Evolutionary conservation across 768 basidiomycete species (phyloP).

Genomic region (Cystoderma amianthinum): DNA sequence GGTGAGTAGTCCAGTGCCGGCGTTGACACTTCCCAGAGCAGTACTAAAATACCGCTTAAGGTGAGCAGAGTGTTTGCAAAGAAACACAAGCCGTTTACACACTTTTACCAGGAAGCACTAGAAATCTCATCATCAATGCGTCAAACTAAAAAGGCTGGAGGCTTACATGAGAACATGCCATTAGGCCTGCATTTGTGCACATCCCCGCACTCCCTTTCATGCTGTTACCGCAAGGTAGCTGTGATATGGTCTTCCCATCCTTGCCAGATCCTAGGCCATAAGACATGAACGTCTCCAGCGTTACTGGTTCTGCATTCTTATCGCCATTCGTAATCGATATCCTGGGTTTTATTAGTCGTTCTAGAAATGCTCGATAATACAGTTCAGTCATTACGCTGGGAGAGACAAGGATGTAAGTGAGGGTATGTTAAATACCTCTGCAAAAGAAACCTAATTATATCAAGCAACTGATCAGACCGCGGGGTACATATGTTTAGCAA

Average conservation of each 20-base stretch:
- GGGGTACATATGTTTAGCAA: too few species aligned
- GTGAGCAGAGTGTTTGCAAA: not conserved
- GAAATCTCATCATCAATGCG: slow-evolving; percentile 2
- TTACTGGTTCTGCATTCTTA: not conserved
- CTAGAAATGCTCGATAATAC: too few species aligned
- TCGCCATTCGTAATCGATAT: too few species aligned
- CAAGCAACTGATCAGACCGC: too few species aligned
- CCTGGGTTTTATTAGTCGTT: too few species aligned
- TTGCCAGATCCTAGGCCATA: not conserved
- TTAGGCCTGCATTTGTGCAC: too few species aligned
- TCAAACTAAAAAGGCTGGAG: too few species aligned
- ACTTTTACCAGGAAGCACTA: slow-evolving; percentile 1
- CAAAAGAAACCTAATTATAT: too few species aligned
- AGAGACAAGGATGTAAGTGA: too few species aligned
- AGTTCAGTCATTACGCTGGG: too few species aligned
- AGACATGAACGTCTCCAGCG: not conserved
- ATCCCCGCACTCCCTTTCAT: too few species aligned
- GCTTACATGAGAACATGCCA: not conserved
- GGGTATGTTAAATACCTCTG: too few species aligned
- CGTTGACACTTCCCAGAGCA: slow-evolving; percentile 26
- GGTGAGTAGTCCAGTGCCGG: slow-evolving; percentile 27
- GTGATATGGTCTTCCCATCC: not conserved
- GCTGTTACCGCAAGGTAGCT: not conserved
- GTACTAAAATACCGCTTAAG: slow-evolving; percentile 19
- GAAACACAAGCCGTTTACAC: not conserved